A percentile compares a stretch with the other conserved stretches of the same genome.
phyloP scores from a whole-genome alignment of 306 rosid species.

The Sophora flavescens region DNA sequence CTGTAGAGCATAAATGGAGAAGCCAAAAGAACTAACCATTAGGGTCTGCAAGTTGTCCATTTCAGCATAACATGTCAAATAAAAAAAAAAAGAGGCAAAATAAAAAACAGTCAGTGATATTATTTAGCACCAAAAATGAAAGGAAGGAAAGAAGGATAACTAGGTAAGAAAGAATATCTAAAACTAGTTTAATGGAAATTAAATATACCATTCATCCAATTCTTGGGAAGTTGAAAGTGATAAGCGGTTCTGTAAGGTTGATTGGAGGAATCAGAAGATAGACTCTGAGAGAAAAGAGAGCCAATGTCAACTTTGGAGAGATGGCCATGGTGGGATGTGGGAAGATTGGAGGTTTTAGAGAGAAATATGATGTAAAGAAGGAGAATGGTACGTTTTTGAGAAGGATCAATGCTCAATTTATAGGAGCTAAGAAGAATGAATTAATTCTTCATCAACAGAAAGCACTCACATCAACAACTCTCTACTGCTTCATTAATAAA shows the following conservation, averaged over 20 bases:
- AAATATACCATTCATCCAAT: constrained; percentile 82
- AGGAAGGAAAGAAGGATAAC: neutral
- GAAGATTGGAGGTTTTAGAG: neutral
- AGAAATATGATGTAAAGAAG: too few relatives aligned
- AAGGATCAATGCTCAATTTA: too few relatives aligned
- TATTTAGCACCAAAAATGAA: neutral
- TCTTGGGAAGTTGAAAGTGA: constrained; percentile 86
- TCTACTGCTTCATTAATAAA: too few relatives aligned
- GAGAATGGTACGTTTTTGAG: too few relatives aligned
- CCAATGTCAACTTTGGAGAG: constrained; percentile 46
- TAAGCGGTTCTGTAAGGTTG: constrained; percentile 84
- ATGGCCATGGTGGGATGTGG: constrained; percentile 48
- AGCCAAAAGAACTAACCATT: constrained; percentile 67
- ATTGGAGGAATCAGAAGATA: constrained; percentile 41
- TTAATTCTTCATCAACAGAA: too few relatives aligned
- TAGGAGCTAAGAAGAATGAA: too few relatives aligned
- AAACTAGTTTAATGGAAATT: neutral
- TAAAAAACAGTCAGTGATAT: constrained; percentile 59
- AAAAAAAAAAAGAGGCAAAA: constrained; percentile 1
- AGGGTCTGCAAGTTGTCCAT: constrained; percentile 68
- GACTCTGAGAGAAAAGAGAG: constrained; percentile 44
- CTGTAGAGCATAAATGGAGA: neutral
- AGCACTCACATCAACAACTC: too few relatives aligned
- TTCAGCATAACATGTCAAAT: constrained; percentile 54
- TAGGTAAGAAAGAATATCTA: neutral